phyloP scores from a whole-genome alignment of 371 early-diverging fungal species.

The Batrachochytrium dendrobatidis region DNA sequence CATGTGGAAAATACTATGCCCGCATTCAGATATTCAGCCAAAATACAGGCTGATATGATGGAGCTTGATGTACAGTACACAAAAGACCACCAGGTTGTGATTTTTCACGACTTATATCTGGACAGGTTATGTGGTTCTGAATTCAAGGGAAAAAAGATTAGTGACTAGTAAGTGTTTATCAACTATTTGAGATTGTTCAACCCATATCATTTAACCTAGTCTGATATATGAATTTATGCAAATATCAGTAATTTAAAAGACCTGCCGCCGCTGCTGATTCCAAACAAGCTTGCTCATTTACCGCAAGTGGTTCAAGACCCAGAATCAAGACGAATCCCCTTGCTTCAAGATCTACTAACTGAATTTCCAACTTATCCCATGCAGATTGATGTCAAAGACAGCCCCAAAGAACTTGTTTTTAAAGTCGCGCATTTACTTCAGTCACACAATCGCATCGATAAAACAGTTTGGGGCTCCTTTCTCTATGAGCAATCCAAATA shows the following conservation, averaged over 20 bases:
- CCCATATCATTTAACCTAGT: background rate
- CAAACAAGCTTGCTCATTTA: conserved; percentile 11
- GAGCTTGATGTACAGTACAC: conserved; percentile 42
- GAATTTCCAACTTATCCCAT: conserved; percentile 37
- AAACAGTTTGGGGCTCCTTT: conserved; percentile 11
- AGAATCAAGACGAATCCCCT: conserved; percentile 30
- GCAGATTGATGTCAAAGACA: conserved; percentile 40
- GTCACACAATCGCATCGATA: conserved; percentile 16
- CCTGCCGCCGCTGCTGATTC: conserved; percentile 33
- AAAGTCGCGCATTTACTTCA: conserved; percentile 24
- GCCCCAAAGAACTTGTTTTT: conserved; percentile 28
- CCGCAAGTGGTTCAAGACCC: conserved; percentile 15
- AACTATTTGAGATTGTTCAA: background rate
- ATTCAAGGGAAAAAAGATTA: conserved; percentile 18
- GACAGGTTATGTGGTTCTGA: conserved; percentile 26
- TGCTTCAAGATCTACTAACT: conserved; percentile 27
- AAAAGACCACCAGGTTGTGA: conserved; percentile 28
- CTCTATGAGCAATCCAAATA: background rate
- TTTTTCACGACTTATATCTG: conserved; percentile 37
- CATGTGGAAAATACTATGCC: conserved; percentile 40
- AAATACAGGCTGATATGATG: conserved; percentile 25
- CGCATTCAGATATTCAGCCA: conserved; percentile 34
- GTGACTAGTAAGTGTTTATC: conserved; percentile 19
- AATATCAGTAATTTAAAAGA: conserved; percentile 17
- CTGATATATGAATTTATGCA: no score